Percentiles rank a stretch among this genome's conserved stretches.
phyloP scores from a whole-genome alignment of 1,284 basidiomycete species.

The Porogramme epimiltina region DNA sequence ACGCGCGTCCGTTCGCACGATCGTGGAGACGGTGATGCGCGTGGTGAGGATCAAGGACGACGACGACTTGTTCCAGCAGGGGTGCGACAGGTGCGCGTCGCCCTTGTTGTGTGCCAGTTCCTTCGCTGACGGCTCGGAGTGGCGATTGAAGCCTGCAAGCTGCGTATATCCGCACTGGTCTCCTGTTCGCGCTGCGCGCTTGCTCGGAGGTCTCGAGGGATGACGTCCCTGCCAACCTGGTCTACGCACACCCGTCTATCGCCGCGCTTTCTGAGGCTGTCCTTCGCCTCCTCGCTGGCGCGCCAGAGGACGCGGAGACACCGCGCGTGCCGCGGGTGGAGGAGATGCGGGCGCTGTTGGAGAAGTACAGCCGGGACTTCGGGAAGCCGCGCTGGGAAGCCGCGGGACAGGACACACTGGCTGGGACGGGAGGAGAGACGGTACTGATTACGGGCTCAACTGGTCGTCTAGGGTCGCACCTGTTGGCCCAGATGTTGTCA shows the following conservation, averaged over 20 bases:
- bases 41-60: constrained; percentile 13
- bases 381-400: background rate
- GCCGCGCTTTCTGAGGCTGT: too few relatives aligned
- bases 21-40: constrained; percentile 26
- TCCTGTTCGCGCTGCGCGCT: too few relatives aligned
- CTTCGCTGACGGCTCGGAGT: too few relatives aligned
- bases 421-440: constrained; percentile 16
- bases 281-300: too few relatives aligned
- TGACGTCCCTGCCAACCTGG: too few relatives aligned
- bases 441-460: constrained; percentile 41
- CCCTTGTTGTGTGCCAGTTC: too few relatives aligned
- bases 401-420: background rate
- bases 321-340: constrained; percentile 2
- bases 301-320: too few relatives aligned
- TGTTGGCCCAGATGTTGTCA: constrained; percentile 30
- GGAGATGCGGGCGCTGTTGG: constrained; percentile 19
- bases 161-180: too few relatives aligned
- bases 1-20: constrained; percentile 20
- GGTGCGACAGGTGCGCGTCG: constrained; percentile 8
- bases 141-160: too few relatives aligned
- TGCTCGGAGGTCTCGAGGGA: too few relatives aligned
- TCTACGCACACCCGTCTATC: too few relatives aligned
- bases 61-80: constrained; percentile 32
- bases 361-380: constrained; percentile 30
- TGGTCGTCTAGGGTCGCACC: constrained; percentile 34